A percentile compares a stretch with the other conserved stretches of the same genome.
Conservation (phyloP, 2,329 filamentous ascomycete genomes). For the Aureobasidium sp. region DNA sequence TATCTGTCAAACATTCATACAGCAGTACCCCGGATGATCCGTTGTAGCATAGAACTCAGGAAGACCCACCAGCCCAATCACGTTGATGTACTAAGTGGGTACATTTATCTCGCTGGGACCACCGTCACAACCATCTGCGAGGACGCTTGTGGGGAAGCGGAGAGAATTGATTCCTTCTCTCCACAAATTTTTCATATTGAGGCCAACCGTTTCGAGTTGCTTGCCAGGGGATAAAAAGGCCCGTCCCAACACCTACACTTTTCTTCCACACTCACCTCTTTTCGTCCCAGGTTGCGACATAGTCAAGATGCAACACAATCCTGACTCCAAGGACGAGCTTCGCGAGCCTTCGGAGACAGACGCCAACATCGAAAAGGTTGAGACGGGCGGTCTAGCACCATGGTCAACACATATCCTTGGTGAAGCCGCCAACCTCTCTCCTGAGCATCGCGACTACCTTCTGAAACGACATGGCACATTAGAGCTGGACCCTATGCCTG, state of each 20-base stretch:
- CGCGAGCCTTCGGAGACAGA: constrained; percentile 4
- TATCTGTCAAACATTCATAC: not conserved
- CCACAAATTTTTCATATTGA: constrained; percentile 11
- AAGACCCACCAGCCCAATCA: not conserved
- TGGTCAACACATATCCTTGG: constrained; percentile 12
- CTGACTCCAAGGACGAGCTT: not conserved
- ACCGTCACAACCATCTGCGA: not conserved
- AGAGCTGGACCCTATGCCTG: constrained; percentile 46
- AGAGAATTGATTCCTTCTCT: constrained; percentile 3
- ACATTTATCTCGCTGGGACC: not conserved
- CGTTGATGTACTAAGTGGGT: not conserved
- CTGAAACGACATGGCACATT: constrained; percentile 46
- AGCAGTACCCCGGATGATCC: constrained; percentile 5
- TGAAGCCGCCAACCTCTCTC: constrained; percentile 29
- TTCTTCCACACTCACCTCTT: not conserved
- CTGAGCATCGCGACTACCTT: constrained; percentile 43
- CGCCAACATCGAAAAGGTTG: not conserved
- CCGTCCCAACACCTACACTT: not conserved
- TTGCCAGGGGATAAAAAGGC: constrained; percentile 1
- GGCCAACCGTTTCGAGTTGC: constrained; percentile 13
- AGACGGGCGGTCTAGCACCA: not conserved
- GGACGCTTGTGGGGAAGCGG: constrained; percentile 9
- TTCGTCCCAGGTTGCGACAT: not conserved
- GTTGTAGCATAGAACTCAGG: not conserved
- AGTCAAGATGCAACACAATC: not conserved